These are phyloP conservation scores for Amphichorda felina DNA, from an alignment of 2,329 filamentous ascomycete species.

Conservation along the genomic window DNA sequence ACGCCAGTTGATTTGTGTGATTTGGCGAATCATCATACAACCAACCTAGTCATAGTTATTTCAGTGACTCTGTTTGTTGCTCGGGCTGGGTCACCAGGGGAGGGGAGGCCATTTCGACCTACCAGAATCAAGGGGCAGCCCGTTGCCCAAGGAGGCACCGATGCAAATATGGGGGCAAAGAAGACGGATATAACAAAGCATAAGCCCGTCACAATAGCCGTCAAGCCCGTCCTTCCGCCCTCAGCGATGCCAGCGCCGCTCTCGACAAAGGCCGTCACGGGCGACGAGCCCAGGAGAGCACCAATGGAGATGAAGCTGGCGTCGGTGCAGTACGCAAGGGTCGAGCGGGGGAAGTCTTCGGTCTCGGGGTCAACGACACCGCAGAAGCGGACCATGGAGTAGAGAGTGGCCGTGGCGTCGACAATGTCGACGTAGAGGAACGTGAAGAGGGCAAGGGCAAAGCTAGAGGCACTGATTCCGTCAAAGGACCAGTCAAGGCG, in stretches of 20 bases:
- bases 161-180: slow-evolving; percentile 84
- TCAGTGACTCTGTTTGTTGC: no score
- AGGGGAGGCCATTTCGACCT: no score
- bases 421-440: slow-evolving; percentile 88
- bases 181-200: slow-evolving; percentile 83
- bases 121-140: slow-evolving; percentile 81
- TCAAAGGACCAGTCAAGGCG: slow-evolving; percentile 65
- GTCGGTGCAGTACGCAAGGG: slow-evolving; percentile 77
- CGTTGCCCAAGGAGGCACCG: slow-evolving; percentile 81
- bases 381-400: slow-evolving; percentile 80
- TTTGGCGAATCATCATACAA: slow-evolving; percentile 72
- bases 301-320: slow-evolving; percentile 70
- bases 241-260: slow-evolving; percentile 85
- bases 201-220: slow-evolving; percentile 63
- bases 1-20: slow-evolving; percentile 77
- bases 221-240: slow-evolving; percentile 76
- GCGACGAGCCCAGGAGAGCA: slow-evolving; percentile 63
- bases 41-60: no score
- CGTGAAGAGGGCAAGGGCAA: slow-evolving; percentile 73
- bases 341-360: slow-evolving; percentile 78
- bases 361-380: slow-evolving; percentile 70
- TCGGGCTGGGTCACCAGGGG: no score
- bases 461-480: slow-evolving; percentile 59
- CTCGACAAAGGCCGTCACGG: slow-evolving; percentile 80
- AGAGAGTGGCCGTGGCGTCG: slow-evolving; percentile 75